Evolutionary conservation across 129 eudicot genomes (phyloP).

Genomic region (Logfia minima): DNA sequence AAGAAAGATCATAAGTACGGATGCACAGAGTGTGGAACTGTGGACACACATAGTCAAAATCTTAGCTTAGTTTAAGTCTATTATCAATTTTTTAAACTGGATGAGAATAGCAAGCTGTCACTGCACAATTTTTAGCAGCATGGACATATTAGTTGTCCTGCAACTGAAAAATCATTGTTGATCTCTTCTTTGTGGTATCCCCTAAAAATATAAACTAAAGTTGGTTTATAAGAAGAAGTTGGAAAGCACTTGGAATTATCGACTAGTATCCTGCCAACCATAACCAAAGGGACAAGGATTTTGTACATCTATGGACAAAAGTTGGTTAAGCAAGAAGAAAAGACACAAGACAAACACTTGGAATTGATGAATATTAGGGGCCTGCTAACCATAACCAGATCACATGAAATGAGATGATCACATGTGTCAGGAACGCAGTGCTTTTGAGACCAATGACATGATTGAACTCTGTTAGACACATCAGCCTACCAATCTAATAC

Average conservation of each 20-base stretch:
- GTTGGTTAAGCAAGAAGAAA: not conserved
- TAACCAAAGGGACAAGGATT: not conserved
- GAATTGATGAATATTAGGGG: not conserved
- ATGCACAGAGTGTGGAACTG: not conserved
- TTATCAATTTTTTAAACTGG: not conserved
- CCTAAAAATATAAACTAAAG: not conserved
- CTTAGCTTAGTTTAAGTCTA: not conserved
- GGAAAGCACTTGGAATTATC: not conserved
- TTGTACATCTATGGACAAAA: not conserved
- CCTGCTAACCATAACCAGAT: slow-evolving; percentile 1
- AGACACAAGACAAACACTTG: not conserved
- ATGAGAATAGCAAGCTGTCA: not conserved
- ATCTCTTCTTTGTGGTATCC: not conserved
- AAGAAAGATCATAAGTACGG: not conserved
- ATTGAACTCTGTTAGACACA: not conserved
- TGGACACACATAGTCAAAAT: not conserved
- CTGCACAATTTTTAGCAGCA: not conserved
- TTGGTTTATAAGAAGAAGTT: not conserved
- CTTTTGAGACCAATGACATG: not conserved
- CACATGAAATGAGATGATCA: not conserved
- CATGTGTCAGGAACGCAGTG: not conserved
- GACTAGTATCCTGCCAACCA: not conserved
- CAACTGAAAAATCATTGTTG: not conserved
- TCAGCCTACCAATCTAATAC: not conserved
- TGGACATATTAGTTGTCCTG: not conserved